Evolutionary conservation across 2,329 filamentous ascomycete genomes (phyloP).

Genomic region (Alternaria sp.): DNA sequence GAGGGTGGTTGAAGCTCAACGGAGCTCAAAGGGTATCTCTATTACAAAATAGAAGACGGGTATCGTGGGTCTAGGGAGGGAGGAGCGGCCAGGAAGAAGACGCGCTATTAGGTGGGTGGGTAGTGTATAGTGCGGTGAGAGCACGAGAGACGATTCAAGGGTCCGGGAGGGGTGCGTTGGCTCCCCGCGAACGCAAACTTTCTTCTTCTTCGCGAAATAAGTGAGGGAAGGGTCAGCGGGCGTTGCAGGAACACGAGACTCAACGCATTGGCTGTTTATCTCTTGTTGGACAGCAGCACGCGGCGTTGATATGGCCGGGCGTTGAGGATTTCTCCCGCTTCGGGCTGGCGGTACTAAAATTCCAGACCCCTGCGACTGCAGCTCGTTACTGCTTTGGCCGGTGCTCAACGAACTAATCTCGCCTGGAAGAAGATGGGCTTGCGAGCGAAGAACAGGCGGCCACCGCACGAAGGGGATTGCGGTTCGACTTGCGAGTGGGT

Average conservation of each 20-base stretch:
- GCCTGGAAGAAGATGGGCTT: slow-evolving; percentile 25
- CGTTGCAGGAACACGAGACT: slow-evolving; percentile 25
- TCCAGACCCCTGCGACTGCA: slow-evolving; percentile 35
- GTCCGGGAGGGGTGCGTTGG: slow-evolving; percentile 22
- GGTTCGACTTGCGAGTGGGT: slow-evolving; percentile 22
- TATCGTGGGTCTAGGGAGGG: slow-evolving; percentile 24
- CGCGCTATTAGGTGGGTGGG: slow-evolving; percentile 17
- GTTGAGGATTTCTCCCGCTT: slow-evolving; percentile 44
- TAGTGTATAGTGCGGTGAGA: slow-evolving; percentile 19
- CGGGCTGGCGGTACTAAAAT: slow-evolving; percentile 37
- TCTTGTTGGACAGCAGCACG: slow-evolving; percentile 30
- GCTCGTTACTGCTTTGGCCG: slow-evolving; percentile 32
- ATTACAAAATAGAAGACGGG: slow-evolving; percentile 28
- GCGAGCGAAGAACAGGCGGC: slow-evolving; percentile 13
- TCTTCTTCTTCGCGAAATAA: slow-evolving; percentile 3
- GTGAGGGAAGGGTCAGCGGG: slow-evolving; percentile 21
- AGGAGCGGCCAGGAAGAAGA: slow-evolving; percentile 22
- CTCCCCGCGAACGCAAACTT: slow-evolving; percentile 13
- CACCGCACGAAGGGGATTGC: neutral
- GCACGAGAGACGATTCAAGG: slow-evolving; percentile 9
- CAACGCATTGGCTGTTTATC: slow-evolving; percentile 46
- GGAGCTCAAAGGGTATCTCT: slow-evolving; percentile 38
- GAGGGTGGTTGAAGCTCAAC: slow-evolving; percentile 26
- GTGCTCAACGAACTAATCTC: slow-evolving; percentile 36
- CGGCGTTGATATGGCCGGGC: slow-evolving; percentile 19